Base-by-base conservation (phyloP, 805 yeast species). In the Saturnispora gosingensis region DNA sequence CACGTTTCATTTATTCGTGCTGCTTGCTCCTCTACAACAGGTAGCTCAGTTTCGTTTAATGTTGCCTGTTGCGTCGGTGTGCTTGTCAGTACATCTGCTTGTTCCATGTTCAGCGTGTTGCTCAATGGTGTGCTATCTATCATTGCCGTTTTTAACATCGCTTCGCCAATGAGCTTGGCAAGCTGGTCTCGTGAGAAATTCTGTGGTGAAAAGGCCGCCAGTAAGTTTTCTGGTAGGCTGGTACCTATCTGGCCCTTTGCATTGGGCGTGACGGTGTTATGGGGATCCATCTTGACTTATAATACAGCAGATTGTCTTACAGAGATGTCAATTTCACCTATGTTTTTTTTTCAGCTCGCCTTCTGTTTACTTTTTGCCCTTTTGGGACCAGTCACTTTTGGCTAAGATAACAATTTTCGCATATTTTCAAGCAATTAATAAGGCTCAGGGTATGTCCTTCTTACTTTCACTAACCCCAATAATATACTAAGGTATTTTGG, bases 361-460 rank as follows among this genome's bases (percentile, higher is more conserved):
- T 24, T 40, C 34, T 54, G 55, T 54, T 54, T 52, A 46, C 39
- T 8, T 46, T 46, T 52, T 54, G 39, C 57, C 55, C 43, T 43
- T 54, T 54, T 52, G 34, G 53, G 53, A 27, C 28, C 34, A 40
- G 24, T 49, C 47, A 43, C 15, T 34, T 36, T 38, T 18, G 16
- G 5, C 5, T 11, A 42, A 3, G 20, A 40, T 7, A 0, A 2
- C 16, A 20, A 6, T 25, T 25, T 25, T 25, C 22, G 4, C 5
- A 10, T n/a, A 4, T 15, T 11, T n/a, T 15, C 1, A 7, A n/a
- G 22, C 8, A 4, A 32, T 9, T 4, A 7, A n/a, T 6, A 16
- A 38, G 42, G 42, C 42, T 38, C 42, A 38, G 42, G 9, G 7
- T 20, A 18, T 3, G 5, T 15, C 3, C 10, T n/a, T 35, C 9